phyloP scores from a whole-genome alignment of 176 grass and related monocot genomes.

The Cenchrus americanus region DNA sequence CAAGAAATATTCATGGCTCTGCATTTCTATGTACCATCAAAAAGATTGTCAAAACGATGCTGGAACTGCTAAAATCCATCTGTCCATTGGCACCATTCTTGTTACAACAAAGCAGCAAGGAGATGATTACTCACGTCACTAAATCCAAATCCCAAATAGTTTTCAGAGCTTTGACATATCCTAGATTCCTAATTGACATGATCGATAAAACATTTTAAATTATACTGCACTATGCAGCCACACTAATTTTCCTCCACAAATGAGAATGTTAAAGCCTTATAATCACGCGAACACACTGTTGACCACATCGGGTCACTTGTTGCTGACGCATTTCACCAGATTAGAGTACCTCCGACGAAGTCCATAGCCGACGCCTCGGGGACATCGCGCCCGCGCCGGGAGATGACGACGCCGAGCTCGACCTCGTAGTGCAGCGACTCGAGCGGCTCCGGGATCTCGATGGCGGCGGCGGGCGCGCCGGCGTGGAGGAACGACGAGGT shows the following conservation, averaged over 20 bases:
- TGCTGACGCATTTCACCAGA: background rate
- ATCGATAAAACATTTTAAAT: background rate
- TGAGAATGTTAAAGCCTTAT: background rate
- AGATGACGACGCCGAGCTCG: conserved; percentile 91
- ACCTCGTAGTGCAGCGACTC: conserved; percentile 93
- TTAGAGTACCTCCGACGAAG: conserved; percentile 82
- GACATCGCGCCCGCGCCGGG: conserved; percentile 69
- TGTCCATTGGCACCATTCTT: background rate
- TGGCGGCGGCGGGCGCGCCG: conserved; percentile 57
- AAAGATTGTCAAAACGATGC: conserved; percentile 1
- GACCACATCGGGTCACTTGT: background rate
- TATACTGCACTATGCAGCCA: background rate
- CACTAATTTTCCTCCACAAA: background rate
- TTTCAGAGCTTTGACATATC: too few species aligned
- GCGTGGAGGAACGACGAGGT: conserved; percentile 91
- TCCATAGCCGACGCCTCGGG: conserved; percentile 78
- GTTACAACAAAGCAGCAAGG: background rate
- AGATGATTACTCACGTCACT: background rate
- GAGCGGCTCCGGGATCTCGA: conserved; percentile 85
- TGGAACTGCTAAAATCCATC: background rate
- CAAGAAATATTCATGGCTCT: conserved; percentile 2
- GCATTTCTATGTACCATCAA: background rate
- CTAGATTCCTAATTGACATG: background rate
- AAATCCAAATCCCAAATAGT: background rate
- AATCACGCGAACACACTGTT: background rate